Evolutionary conservation across 1,284 basidiomycete genomes (phyloP), one percentile per base, ranked within the genome.

Genomic region (Sporisorium graminicola): DNA sequence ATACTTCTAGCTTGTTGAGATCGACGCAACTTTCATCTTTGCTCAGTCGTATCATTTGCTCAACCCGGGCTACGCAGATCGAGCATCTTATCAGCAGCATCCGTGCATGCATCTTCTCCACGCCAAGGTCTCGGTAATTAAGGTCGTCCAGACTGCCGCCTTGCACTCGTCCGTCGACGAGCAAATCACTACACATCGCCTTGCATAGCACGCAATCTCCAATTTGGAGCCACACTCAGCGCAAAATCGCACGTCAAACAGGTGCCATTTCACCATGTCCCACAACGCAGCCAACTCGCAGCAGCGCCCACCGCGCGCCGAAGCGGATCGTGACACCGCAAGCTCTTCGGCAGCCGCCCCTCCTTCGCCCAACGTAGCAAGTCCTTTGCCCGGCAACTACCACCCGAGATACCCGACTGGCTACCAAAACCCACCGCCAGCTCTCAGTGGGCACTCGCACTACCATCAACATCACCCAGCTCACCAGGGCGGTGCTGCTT

Each of bases 221-320:
- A n/a, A n/a, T 7, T 10, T 47, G 16, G 24, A 22, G 8, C 22
- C 37, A 40, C 7, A 40, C 47, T n/a, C 44, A 14, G 8, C 18
- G 16, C 40, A 43, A n/a, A 14, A 43, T 10, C 43, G 20, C 42
- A 31, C 22, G 49, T 20, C 42, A 16, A 44, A 10, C 22, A 46
- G 13, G 8, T n/a, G 46, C 14, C 33, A 10, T 18, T 8, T 22
- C 22, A 57, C 20, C 62, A 71, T 71, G 68, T 40, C 58, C 26
- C 44, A 53, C 29, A 71, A 58, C 22, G 18, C 58, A 33, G 51
- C 54, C 24, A 62, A 61, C 29, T 62, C 59, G 22, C 63, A 65
- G 22, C 63, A 65, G 24, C 59, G 59, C 8, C 55, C 58, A 55
- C 61, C 54, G 31, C 63, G 68, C 22, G 59, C 50, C 47, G 68